These are phyloP conservation scores for Amylocarpus encephaloides DNA, from an alignment of 2,329 filamentous ascomycete genomes.

Conservation along the genomic window DNA sequence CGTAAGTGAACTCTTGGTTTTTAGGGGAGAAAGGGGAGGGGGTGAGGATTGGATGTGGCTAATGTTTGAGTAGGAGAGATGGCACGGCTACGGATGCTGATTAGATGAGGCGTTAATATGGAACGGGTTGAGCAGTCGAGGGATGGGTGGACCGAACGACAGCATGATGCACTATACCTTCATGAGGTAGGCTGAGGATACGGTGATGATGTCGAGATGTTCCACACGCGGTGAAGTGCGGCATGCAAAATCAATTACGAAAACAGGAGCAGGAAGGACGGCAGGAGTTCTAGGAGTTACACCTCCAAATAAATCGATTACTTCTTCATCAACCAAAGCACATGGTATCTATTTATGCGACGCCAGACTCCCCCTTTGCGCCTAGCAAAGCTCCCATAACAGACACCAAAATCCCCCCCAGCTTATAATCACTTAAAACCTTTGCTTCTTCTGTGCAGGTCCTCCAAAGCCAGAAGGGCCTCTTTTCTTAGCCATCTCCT, in stretches of 20 bases:
- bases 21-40: not conserved
- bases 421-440: conserved; percentile 24
- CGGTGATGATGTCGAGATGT: too few species aligned
- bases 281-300: not conserved
- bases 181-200: too few species aligned
- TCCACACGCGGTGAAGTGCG: too few species aligned
- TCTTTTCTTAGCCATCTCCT: conserved; percentile 62
- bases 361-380: conserved; percentile 12
- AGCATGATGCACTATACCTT: not conserved
- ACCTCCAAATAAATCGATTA: not conserved
- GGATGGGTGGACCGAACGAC: not conserved
- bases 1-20: conserved; percentile 40
- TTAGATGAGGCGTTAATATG: conserved; percentile 8
- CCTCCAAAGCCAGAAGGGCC: conserved; percentile 42
- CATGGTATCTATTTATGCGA: conserved; percentile 22
- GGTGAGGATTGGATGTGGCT: conserved; percentile 5
- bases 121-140: not conserved
- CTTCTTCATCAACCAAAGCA: conserved; percentile 4
- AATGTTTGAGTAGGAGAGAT: conserved; percentile 41
- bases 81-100: conserved; percentile 41
- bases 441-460: conserved; percentile 50
- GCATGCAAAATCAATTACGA: too few species aligned
- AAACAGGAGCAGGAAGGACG: not conserved
- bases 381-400: conserved; percentile 8
- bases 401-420: not conserved